Evolutionary conservation across 1,284 basidiomycete species (phyloP).

Genomic region (Ceratobasidium sp.): DNA sequence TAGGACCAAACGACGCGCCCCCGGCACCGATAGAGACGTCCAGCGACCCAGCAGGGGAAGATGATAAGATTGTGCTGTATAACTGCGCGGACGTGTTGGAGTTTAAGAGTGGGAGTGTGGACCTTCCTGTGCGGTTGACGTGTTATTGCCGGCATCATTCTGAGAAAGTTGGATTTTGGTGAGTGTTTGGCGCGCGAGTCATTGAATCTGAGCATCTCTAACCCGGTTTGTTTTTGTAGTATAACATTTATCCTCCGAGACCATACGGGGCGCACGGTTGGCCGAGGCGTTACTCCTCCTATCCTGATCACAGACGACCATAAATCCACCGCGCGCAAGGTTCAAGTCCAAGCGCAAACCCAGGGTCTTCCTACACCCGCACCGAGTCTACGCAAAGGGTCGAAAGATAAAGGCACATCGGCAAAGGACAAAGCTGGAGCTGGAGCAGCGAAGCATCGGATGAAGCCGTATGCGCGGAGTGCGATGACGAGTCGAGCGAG

Average conservation of each 20-base stretch:
- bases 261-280: conserved; percentile 81
- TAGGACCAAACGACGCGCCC: conserved; percentile 50
- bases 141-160: conserved; percentile 99
- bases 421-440: not conserved
- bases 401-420: conserved; percentile 9
- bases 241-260: conserved; percentile 92
- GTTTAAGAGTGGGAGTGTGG: conserved; percentile 87
- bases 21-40: conserved; percentile 52
- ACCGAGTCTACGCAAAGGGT: not conserved
- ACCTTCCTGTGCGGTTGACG: conserved; percentile 93
- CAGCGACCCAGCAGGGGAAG: conserved; percentile 47
- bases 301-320: conserved; percentile 99
- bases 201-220: too few relatives aligned
- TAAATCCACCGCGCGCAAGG: conserved; percentile 70
- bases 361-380: not conserved
- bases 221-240: conserved; percentile 54
- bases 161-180: conserved; percentile 92
- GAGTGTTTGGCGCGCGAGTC: conserved; percentile 46
- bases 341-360: conserved; percentile 43
- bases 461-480: conserved; percentile 38
- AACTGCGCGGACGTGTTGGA: conserved; percentile 94
- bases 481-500: conserved; percentile 34
- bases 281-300: conserved; percentile 84
- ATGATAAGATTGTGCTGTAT: conserved; percentile 88
- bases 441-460: conserved; percentile 17